A percentile compares a stretch with the other conserved stretches of the same genome.
phyloP scores from a whole-genome alignment of 106 monocot species.

The Narthecium ossifragum region DNA sequence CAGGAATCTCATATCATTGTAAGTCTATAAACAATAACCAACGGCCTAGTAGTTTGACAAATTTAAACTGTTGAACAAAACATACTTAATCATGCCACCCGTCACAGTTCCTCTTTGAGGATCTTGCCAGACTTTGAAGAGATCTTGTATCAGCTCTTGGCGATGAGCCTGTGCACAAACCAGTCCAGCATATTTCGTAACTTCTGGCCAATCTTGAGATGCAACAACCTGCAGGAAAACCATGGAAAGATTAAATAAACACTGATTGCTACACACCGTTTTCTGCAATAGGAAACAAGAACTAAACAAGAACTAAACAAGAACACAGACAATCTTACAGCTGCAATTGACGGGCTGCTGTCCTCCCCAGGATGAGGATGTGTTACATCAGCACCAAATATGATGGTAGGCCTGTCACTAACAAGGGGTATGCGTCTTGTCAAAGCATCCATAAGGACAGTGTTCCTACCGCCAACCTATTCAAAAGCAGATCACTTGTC shows the following conservation, averaged over 20 bases:
- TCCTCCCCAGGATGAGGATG: constrained; percentile 99
- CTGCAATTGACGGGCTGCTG: constrained; percentile 94
- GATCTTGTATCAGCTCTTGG: constrained; percentile 88
- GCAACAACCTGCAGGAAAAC: constrained; percentile 69
- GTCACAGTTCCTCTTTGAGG: constrained; percentile 56
- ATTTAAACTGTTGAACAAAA: too few species aligned
- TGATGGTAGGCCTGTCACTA: constrained; percentile 84
- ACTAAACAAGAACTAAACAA: too few species aligned
- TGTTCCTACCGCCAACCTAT: constrained; percentile 95
- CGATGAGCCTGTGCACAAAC: constrained; percentile 94
- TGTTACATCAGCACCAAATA: constrained; percentile 99
- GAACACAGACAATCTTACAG: too few species aligned
- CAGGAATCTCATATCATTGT: too few species aligned
- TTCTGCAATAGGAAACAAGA: too few species aligned
- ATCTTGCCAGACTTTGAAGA: constrained; percentile 74
- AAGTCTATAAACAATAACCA: too few species aligned
- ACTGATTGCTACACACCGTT: too few species aligned
- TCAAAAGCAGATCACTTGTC: background rate
- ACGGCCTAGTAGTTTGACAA: too few species aligned
- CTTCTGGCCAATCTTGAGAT: constrained; percentile 99
- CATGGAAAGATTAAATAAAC: too few species aligned
- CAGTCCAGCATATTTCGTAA: constrained; percentile 91
- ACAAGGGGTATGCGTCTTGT: constrained; percentile 71
- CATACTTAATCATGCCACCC: constrained; percentile 93
- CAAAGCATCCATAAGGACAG: constrained; percentile 86